Conservation (phyloP, 164 flowering plant genomes). For the Cinnamomum micranthum region DNA sequence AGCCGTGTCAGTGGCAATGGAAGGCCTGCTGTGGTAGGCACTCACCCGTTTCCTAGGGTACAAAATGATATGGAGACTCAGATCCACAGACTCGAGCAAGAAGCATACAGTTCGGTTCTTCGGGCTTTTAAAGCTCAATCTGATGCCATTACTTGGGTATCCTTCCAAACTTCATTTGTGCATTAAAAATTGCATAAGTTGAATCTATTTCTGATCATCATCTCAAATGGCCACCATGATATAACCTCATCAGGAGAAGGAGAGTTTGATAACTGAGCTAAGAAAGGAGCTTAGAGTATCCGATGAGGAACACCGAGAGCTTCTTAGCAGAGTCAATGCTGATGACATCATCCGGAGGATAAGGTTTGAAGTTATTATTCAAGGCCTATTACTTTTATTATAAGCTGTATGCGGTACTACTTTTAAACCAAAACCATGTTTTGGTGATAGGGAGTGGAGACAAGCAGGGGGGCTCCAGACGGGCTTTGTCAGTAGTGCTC, state of each 20-base stretch:
- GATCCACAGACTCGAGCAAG: constrained; percentile 83
- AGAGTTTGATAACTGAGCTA: constrained; percentile 83
- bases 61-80: constrained; percentile 69
- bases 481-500: constrained; percentile 39
- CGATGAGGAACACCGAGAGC: constrained; percentile 86
- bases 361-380: constrained; percentile 39
- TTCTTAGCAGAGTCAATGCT: constrained; percentile 62
- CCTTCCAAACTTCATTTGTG: constrained; percentile 1
- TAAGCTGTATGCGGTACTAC: not conserved
- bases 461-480: constrained; percentile 55
- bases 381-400: not conserved
- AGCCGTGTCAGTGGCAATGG: constrained; percentile 66
- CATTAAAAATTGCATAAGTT: constrained; percentile 2
- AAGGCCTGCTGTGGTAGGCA: constrained; percentile 51
- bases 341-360: constrained; percentile 76
- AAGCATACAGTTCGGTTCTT: constrained; percentile 78
- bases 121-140: constrained; percentile 97
- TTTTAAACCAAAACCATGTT: not conserved
- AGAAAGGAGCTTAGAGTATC: constrained; percentile 87
- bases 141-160: constrained; percentile 96
- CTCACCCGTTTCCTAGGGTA: constrained; percentile 39
- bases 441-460: constrained; percentile 80
- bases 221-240: constrained; percentile 9
- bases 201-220: constrained; percentile 1
- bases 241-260: constrained; percentile 64